phyloP scores from a whole-genome alignment of 2,329 filamentous ascomycete species.

The Akanthomyces uredinophilus region DNA sequence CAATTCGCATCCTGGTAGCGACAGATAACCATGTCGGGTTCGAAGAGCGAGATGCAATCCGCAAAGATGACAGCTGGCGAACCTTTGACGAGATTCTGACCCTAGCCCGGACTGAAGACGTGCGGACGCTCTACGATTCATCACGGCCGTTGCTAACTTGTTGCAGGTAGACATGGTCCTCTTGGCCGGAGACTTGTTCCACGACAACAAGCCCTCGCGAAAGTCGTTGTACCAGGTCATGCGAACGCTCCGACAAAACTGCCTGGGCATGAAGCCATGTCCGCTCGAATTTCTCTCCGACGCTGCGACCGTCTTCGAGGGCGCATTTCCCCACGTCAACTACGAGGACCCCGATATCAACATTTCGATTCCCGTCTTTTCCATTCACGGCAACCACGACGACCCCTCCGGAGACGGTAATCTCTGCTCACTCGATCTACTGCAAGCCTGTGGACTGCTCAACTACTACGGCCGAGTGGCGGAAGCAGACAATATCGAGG shows the following conservation, averaged over 20 bases:
- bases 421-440: conserved; percentile 80
- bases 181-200: conserved; percentile 90
- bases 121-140: conserved; percentile 21
- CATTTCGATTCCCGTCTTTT: conserved; percentile 93
- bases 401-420: conserved; percentile 96
- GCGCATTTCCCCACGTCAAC: conserved; percentile 89
- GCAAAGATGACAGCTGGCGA: conserved; percentile 96
- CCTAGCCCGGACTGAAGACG: conserved; percentile 78
- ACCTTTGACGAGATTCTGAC: conserved; percentile 95
- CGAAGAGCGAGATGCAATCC: conserved; percentile 85
- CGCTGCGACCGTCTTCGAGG: conserved; percentile 83
- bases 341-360: conserved; percentile 98
- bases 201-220: conserved; percentile 94
- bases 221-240: conserved; percentile 98
- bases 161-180: conserved; percentile 86
- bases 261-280: conserved; percentile 90
- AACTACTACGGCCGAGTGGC: conserved; percentile 95
- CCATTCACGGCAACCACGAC: conserved; percentile 97
- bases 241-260: conserved; percentile 88
- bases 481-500: conserved; percentile 86
- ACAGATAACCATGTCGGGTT: conserved; percentile 98
- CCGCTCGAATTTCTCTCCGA: conserved; percentile 93
- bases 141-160: not conserved
- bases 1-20: conserved; percentile 87
- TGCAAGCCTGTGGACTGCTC: conserved; percentile 84